Evolutionary conservation across 768 basidiomycete species (phyloP).

Genomic region (Amanita fuliginea): DNA sequence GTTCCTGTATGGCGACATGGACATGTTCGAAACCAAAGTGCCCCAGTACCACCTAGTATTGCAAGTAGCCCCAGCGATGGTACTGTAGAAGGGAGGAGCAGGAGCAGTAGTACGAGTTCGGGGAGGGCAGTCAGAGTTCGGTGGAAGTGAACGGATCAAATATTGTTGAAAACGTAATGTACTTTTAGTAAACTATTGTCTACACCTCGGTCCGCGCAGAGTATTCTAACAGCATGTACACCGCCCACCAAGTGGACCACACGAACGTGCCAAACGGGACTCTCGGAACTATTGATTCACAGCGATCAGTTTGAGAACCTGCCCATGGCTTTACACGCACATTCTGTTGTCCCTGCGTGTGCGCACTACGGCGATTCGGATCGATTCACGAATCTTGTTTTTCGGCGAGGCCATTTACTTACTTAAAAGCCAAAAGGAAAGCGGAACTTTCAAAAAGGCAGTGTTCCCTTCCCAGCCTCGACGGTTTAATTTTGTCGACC

Average conservation of each 20-base stretch:
- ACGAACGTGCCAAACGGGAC: too few species aligned
- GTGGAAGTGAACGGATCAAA: background rate
- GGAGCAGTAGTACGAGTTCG: constrained; percentile 3
- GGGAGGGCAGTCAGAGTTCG: background rate
- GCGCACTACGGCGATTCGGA: too few species aligned
- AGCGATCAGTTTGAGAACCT: too few species aligned
- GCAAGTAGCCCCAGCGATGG: constrained; percentile 2
- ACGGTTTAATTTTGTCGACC: background rate
- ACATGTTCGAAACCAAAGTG: constrained; percentile 1
- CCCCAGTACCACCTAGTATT: constrained; percentile 1
- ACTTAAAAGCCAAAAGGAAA: constrained; percentile 1
- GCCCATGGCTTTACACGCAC: too few species aligned
- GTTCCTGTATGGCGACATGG: background rate
- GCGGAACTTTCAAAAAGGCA: background rate
- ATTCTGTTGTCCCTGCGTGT: too few species aligned
- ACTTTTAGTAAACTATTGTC: background rate
- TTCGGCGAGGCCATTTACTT: background rate
- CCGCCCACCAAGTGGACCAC: too few species aligned
- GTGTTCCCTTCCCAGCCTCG: background rate
- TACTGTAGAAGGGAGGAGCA: constrained; percentile 3
- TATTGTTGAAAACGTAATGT: background rate
- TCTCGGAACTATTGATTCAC: too few species aligned
- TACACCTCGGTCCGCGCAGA: too few species aligned
- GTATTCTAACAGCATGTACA: too few species aligned
- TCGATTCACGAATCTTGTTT: too few species aligned